phyloP scores from a whole-genome alignment of 1,284 basidiomycete species.

The Malassezia restricta region DNA sequence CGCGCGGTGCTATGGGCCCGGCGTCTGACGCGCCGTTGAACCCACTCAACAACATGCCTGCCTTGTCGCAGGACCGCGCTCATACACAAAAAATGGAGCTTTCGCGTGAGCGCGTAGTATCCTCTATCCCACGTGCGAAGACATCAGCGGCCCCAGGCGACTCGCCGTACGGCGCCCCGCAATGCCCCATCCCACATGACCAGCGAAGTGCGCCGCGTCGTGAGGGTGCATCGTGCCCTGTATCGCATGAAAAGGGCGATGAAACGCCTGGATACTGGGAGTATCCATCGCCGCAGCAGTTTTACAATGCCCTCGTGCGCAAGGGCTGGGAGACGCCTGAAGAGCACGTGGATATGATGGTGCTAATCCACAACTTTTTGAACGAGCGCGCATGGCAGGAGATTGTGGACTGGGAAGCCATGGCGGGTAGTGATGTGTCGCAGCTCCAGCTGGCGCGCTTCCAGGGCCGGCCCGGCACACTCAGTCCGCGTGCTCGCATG shows the following conservation, averaged over 20 bases:
- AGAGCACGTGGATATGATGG: constrained; percentile 91
- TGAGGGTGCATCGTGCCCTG: constrained; percentile 14
- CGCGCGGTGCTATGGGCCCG: constrained; percentile 16
- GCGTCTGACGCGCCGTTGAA: constrained; percentile 48
- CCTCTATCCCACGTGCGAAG: constrained; percentile 70
- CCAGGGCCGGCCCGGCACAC: constrained; percentile 76
- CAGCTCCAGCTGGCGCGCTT: constrained; percentile 63
- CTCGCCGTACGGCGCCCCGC: constrained; percentile 28
- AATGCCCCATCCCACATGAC: constrained; percentile 22
- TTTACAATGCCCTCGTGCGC: constrained; percentile 89
- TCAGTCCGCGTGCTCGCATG: constrained; percentile 67
- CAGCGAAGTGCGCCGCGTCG: constrained; percentile 4
- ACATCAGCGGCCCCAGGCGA: constrained; percentile 34
- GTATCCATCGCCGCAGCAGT: constrained; percentile 95
- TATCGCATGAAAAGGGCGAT: constrained; percentile 38
- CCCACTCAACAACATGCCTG: constrained; percentile 81
- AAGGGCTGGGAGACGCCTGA: constrained; percentile 98
- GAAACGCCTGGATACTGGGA: constrained; percentile 58
- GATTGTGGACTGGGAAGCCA: constrained; percentile 79
- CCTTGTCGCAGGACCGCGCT: constrained; percentile 59
- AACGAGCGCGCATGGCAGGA: constrained; percentile 95
- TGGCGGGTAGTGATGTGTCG: constrained; percentile 24
- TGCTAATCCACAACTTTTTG: constrained; percentile 93
- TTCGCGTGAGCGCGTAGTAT: constrained; percentile 63
- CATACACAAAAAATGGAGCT: constrained; percentile 56